These are phyloP conservation scores for Suillus cothurnatus DNA, from an alignment of 768 basidiomycete species.

Conservation along the genomic window DNA sequence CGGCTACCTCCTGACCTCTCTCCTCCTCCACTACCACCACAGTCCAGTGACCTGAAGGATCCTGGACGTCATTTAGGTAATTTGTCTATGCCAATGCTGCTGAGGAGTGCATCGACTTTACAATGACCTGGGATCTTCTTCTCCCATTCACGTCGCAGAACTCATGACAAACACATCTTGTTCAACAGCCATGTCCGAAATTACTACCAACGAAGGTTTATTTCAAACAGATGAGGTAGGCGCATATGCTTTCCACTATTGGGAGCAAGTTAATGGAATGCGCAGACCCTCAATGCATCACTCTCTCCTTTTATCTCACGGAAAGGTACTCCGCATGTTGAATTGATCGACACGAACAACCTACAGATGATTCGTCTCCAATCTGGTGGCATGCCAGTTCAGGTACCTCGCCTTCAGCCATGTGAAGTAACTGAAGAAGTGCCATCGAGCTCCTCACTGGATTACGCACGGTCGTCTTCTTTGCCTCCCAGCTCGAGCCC, in stretches of 20 bases:
- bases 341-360: not conserved
- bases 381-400: not conserved
- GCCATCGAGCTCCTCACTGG: not conserved
- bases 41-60: not conserved
- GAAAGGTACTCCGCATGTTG: not conserved
- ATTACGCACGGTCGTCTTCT: slow-evolving; percentile 21
- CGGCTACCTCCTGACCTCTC: not conserved
- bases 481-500: slow-evolving; percentile 52
- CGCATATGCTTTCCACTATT: not conserved
- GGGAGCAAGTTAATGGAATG: not conserved
- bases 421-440: not conserved
- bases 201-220: not conserved
- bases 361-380: not conserved
- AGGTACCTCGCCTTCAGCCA: not conserved
- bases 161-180: not conserved
- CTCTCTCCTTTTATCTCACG: not conserved
- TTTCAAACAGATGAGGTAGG: not conserved
- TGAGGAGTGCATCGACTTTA: not conserved
- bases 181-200: not conserved
- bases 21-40: too few species aligned
- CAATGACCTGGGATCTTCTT: not conserved
- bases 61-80: not conserved
- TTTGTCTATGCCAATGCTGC: not conserved
- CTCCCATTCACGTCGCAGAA: not conserved
- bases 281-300: not conserved